Base-by-base conservation (phyloP, 2,329 filamentous ascomycete genomes). In the Metarhizium rileyi region DNA sequence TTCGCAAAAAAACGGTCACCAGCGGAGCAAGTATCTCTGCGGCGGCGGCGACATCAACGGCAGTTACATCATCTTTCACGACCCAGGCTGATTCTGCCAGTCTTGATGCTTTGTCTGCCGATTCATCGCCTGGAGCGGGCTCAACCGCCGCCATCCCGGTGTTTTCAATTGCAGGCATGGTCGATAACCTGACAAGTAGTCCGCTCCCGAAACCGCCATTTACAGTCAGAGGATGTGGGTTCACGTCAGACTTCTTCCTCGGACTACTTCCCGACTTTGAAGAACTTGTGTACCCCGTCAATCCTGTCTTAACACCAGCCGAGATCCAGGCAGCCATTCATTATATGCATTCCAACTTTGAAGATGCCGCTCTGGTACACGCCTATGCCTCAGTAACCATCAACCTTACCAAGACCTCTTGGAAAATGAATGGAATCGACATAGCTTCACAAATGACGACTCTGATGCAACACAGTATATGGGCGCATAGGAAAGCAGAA, bases 311-410 rank as follows among this genome's bases (percentile, higher is more conserved):
- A 41, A 56, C 62, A 0, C 57, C 62, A 0, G 56, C 59, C 0
- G 66, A 68, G 30, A 57, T 69, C 2, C 56, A 59, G 8, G 47
- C 52, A 1, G 56, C 63, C n/a, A 64, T 69, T 38, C 52, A 53
- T 1, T 59, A 57, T 23, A 68, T 68, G 65, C 57, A 66, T 18
- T 50, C 51, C 10, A 60, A 56, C 45, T 53, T 60, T 27, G 63
- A 69, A 40, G 64, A 69, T 33, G 57, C 63, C 0, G 66, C 66
- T 0, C 57, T 69, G 25, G 63, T 67, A 1, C 67, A 67, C 42
- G 62, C 64, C 2, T 67, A 61, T 28, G 66, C 59, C 2, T 63
- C 66, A 8, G 58, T 67, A 14, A 69, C 66, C 7, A 62, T 67
- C 53, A 67, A 68, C 46, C 53, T 69, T 20, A 63, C 61, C 0